Conservation (phyloP, 805 yeast species). For the Starmera amethionina region DNA sequence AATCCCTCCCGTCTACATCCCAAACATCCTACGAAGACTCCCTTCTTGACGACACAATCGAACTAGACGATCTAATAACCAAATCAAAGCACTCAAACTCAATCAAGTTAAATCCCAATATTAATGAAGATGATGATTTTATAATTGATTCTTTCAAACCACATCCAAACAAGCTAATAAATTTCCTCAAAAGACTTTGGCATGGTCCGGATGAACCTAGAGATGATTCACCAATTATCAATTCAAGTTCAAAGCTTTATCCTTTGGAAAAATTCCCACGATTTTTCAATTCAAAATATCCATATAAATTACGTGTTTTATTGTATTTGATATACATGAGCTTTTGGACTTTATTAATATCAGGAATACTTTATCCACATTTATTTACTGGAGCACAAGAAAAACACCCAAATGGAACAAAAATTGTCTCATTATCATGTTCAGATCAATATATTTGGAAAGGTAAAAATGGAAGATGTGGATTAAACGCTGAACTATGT, state of each 20-base stretch:
- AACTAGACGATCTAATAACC: not conserved
- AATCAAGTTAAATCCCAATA: not conserved
- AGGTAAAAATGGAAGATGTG: slow-evolving; percentile 73
- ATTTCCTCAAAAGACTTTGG: slow-evolving; percentile 32
- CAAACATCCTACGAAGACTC: not conserved
- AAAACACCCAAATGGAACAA: slow-evolving; percentile 13
- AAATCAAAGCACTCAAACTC: not conserved
- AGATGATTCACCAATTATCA: slow-evolving; percentile 39
- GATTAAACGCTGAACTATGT: slow-evolving; percentile 58
- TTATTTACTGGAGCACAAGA: slow-evolving; percentile 31
- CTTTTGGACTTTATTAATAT: slow-evolving; percentile 35
- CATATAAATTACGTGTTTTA: slow-evolving; percentile 21
- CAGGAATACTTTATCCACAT: slow-evolving; percentile 33
- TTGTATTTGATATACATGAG: slow-evolving; percentile 29
- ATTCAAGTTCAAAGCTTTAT: slow-evolving; percentile 9
- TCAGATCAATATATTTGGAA: slow-evolving; percentile 47
- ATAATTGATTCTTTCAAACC: not conserved
- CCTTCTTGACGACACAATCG: not conserved
- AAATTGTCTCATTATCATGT: slow-evolving; percentile 40
- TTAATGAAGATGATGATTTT: not conserved
- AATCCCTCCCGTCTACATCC: not conserved
- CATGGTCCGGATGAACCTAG: slow-evolving; percentile 41
- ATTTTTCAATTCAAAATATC: slow-evolving; percentile 20
- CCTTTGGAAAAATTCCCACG: slow-evolving; percentile 35
- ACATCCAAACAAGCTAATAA: not conserved